Base-by-base conservation (phyloP, 495 filamentous ascomycete species). In the Lophiotrema nucula region DNA sequence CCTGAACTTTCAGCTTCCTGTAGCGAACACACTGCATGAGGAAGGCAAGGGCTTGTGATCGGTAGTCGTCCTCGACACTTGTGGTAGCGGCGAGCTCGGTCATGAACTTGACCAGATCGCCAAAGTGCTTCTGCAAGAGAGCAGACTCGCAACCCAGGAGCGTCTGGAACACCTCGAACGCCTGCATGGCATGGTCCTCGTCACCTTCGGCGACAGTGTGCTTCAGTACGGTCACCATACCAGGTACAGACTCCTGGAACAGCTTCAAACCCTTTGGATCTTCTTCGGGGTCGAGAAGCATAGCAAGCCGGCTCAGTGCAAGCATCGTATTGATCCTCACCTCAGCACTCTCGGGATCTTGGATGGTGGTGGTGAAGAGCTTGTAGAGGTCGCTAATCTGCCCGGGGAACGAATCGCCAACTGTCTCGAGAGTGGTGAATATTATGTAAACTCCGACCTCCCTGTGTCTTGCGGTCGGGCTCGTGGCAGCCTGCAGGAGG, bases 151-250 rank as follows among this genome's bases (percentile, higher is more conserved):
- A 95, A 56, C 89, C 89, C 26, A 98, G 79, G 56, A 97, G 82
- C 27, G 89, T 96, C 75, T 98, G 95, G 81, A 98, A 96, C 47
- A 97, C 92, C 71, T 98, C 93, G 66, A 98, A 98, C 4, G 86
- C 87, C 67, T 92, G 87, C 73, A 89, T 88, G 46, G 86, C 81
- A 58, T 85, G 86, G 62, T 95, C 92, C 58, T 96, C 92, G 66
- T 97, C 86, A 8, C 82, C 79, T 25, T 80, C 77, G 61, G 87
- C 81, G 49, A 97, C 84, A 21, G 88, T 81, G 43, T 84, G 79
- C 77, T 96, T 92, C 45, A 98, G 81, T 10, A 97, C 88, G 19
- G 81, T 80, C 31, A 97, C 91, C 91, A 97, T 95, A 58, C 83
- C 67, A 10, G 93, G 95, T 42, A 97, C 77, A 37, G 90, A 79